Evolutionary conservation across 352 stramenopile genomes (phyloP).

Genomic region (Phytophthora vignae): DNA sequence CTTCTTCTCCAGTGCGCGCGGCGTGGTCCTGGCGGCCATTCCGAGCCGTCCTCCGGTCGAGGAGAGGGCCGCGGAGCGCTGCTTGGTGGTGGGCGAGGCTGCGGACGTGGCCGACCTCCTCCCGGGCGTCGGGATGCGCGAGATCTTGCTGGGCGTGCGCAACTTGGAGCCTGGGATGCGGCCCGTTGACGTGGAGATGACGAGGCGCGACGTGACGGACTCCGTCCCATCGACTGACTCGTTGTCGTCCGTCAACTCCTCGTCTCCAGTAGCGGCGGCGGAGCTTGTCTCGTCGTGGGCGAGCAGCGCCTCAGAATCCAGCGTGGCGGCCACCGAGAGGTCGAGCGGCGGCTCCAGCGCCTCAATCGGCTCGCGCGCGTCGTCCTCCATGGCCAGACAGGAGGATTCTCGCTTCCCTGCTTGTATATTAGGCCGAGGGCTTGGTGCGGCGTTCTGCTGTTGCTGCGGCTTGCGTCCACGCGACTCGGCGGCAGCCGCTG

Average conservation of each 20-base stretch:
- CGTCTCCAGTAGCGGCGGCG: background rate
- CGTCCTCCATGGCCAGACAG: constrained; percentile 13
- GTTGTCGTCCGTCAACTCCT: constrained; percentile 21
- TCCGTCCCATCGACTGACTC: constrained; percentile 16
- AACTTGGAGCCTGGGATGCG: constrained; percentile 28
- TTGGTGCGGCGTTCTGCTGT: background rate
- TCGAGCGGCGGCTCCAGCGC: constrained; percentile 5
- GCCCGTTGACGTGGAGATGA: constrained; percentile 23
- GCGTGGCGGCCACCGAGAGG: background rate
- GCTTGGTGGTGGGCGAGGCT: constrained; percentile 11
- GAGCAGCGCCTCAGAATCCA: constrained; percentile 8
- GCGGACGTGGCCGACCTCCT: constrained; percentile 10
- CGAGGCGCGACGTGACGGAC: constrained; percentile 28
- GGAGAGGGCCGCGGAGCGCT: constrained; percentile 8
- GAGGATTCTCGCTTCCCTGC: background rate
- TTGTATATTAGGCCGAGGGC: background rate
- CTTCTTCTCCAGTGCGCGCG: constrained; percentile 49
- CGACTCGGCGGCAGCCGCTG: constrained; percentile 14
- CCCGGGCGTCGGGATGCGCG: constrained; percentile 32
- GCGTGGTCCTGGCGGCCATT: constrained; percentile 49
- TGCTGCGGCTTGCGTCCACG: constrained; percentile 7
- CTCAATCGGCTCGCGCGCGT: constrained; percentile 7
- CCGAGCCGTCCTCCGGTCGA: constrained; percentile 38
- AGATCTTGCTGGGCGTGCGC: constrained; percentile 36
- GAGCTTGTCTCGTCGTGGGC: constrained; percentile 17